Evolutionary conservation across 345 rosid species (phyloP).

Genomic region (Trapa incisa): DNA sequence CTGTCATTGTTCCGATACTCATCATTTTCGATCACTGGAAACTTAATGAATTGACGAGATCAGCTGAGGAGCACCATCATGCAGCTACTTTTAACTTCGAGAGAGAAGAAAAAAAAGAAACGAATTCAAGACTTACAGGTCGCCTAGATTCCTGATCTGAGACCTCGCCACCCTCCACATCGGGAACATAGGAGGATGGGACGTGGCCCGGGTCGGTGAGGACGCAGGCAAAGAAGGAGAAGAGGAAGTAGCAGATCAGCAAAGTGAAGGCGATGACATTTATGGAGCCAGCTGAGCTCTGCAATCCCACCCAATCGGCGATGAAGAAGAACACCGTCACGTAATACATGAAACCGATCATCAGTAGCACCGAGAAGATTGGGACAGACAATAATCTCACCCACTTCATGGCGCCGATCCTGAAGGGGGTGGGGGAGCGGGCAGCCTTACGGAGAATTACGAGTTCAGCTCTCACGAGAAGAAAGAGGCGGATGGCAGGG

Average conservation of each 20-base stretch:
- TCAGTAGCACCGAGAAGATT: constrained; percentile 6
- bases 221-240: constrained; percentile 12
- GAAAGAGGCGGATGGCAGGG: not conserved
- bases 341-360: constrained; percentile 15
- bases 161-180: constrained; percentile 7
- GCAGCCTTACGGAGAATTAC: not conserved
- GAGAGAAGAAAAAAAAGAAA: not conserved
- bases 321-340: constrained; percentile 12
- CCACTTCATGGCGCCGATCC: constrained; percentile 8
- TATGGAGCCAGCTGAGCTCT: constrained; percentile 10
- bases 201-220: constrained; percentile 14
- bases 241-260: constrained; percentile 6
- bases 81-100: not conserved
- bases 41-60: not conserved
- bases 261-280: constrained; percentile 3
- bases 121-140: constrained; percentile 9
- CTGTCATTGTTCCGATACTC: not conserved
- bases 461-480: not conserved
- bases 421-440: not conserved
- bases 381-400: constrained; percentile 8
- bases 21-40: not conserved
- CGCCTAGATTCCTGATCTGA: constrained; percentile 11
- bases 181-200: constrained; percentile 14
- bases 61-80: not conserved
- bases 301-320: constrained; percentile 12